These are phyloP conservation scores for Histomonas meleagridis DNA, from an alignment of 208 protist genomes.

Conservation along the genomic window DNA sequence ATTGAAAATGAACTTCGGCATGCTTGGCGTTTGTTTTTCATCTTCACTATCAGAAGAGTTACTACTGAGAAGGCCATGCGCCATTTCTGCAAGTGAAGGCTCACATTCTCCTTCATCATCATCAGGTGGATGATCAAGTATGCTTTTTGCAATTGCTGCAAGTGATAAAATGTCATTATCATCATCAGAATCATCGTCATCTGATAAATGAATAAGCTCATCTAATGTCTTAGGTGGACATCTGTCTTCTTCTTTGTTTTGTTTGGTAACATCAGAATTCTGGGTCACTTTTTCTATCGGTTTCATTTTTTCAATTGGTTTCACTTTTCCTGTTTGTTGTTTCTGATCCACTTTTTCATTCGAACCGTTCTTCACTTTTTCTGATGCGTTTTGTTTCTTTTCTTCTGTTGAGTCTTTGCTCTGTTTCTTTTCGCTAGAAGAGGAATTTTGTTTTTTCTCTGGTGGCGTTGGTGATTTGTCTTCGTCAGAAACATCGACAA, in stretches of 20 bases:
- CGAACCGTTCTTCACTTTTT: neutral
- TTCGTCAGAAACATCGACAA: neutral
- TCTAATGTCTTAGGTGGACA: neutral
- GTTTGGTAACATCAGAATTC: too few species aligned
- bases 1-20: constrained; percentile 8
- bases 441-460: too few species aligned
- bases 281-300: too few species aligned
- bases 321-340: neutral
- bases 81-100: too few species aligned
- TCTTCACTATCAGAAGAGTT: too few species aligned
- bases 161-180: neutral
- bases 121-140: neutral
- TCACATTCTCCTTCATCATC: neutral
- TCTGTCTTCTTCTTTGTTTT: neutral
- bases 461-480: neutral
- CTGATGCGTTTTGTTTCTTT: neutral
- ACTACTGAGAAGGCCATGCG: too few species aligned
- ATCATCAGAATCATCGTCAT: neutral
- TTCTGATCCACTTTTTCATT: neutral
- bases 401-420: too few species aligned
- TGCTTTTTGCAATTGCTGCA: neutral
- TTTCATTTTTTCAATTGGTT: neutral
- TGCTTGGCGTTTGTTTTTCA: neutral
- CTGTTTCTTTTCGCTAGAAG: too few species aligned
- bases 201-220: neutral